Evolutionary conservation across 306 rosid species (phyloP).

Genomic region (Coriaria nepalensis): DNA sequence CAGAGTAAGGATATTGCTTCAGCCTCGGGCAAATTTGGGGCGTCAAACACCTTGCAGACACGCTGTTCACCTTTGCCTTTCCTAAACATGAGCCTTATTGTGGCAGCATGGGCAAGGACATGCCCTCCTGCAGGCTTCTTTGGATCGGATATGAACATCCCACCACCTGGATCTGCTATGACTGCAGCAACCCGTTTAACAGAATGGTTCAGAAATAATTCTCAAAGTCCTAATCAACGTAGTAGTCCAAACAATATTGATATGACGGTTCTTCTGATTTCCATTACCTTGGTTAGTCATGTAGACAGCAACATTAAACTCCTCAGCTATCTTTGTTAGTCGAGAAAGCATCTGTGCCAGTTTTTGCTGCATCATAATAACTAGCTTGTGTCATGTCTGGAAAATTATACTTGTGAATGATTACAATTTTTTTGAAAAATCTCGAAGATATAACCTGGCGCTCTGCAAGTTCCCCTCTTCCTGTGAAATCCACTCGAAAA

Average conservation of each 20-base stretch:
- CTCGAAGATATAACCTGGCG: constrained; percentile 53
- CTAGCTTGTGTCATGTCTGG: constrained; percentile 18
- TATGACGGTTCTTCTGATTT: too few relatives aligned
- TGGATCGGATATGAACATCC: constrained; percentile 81
- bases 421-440: neutral
- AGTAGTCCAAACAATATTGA: too few relatives aligned
- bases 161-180: constrained; percentile 90
- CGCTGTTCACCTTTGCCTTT: constrained; percentile 98
- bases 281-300: constrained; percentile 99
- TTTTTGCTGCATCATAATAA: constrained; percentile 61
- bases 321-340: constrained; percentile 79
- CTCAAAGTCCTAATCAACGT: too few relatives aligned
- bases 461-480: constrained; percentile 97
- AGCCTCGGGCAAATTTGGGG: constrained; percentile 88
- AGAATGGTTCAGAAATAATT: constrained; percentile 2
- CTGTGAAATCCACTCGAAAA: constrained; percentile 83
- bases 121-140: constrained; percentile 98
- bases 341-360: constrained; percentile 93
- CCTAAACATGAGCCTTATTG: constrained; percentile 81
- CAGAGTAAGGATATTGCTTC: constrained; percentile 87
- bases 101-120: constrained; percentile 91
- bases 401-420: neutral
- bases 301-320: constrained; percentile 80
- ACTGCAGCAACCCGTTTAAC: constrained; percentile 44
- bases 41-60: constrained; percentile 85